Conservation (phyloP, 768 basidiomycete genomes). For the Hypholoma fasciculare region DNA sequence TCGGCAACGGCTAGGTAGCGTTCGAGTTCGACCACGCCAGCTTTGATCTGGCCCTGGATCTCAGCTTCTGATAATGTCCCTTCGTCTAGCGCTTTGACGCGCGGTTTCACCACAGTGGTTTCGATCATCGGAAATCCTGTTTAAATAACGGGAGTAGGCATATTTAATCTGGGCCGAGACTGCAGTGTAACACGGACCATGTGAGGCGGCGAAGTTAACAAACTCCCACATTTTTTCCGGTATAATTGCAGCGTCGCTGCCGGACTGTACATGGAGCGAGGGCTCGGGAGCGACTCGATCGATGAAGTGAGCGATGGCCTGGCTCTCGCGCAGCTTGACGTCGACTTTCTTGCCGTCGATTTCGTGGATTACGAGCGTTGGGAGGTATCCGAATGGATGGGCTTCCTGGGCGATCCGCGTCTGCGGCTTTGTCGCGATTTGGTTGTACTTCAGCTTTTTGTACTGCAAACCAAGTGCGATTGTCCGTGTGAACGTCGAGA, state of each 20-base stretch:
- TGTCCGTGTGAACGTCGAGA: constrained; percentile 35
- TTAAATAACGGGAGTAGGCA: too few species aligned
- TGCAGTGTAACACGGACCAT: constrained; percentile 20
- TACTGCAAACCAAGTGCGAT: constrained; percentile 29
- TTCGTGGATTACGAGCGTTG: constrained; percentile 29
- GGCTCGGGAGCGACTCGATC: constrained; percentile 30
- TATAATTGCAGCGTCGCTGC: constrained; percentile 11
- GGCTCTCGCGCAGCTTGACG: constrained; percentile 29
- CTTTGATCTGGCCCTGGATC: constrained; percentile 19
- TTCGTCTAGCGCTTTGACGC: constrained; percentile 26
- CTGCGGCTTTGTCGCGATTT: constrained; percentile 22
- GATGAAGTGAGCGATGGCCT: constrained; percentile 31
- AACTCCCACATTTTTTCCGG: constrained; percentile 36
- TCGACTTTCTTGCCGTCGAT: constrained; percentile 20
- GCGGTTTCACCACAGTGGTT: constrained; percentile 30
- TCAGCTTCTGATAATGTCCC: constrained; percentile 21
- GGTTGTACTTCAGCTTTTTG: constrained; percentile 27
- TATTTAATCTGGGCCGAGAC: too few species aligned
- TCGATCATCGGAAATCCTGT: constrained; percentile 31
- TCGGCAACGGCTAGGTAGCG: constrained; percentile 25
- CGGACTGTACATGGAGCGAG: constrained; percentile 20
- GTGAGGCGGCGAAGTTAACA: constrained; percentile 29
- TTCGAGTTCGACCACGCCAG: constrained; percentile 18
- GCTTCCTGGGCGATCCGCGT: constrained; percentile 18
- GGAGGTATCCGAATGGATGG: constrained; percentile 33